Evolutionary conservation across 2,329 filamentous ascomycete species (phyloP).

Genomic region (Colletotrichum tropicicola): DNA sequence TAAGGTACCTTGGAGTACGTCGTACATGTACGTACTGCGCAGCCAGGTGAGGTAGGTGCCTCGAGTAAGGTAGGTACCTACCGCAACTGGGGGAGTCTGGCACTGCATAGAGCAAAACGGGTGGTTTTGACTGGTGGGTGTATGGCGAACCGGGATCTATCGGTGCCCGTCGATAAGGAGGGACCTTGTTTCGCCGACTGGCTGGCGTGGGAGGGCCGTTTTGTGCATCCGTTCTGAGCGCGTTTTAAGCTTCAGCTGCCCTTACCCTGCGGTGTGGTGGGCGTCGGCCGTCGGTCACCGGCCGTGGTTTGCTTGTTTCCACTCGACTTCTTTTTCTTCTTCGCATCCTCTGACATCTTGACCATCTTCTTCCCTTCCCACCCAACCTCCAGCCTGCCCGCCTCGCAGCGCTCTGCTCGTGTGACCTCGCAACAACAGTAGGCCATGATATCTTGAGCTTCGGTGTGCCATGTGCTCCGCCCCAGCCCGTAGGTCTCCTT

Average conservation of each 20-base stretch:
- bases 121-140: conserved; percentile 15
- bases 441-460: conserved; percentile 26
- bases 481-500: conserved; percentile 22
- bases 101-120: not conserved
- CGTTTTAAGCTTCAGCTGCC: conserved; percentile 28
- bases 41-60: too few species aligned
- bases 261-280: conserved; percentile 15
- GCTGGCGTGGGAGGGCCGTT: conserved; percentile 19
- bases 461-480: conserved; percentile 28
- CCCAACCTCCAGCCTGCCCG: not conserved
- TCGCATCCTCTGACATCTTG: not conserved
- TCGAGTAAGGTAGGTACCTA: not conserved
- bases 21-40: too few species aligned
- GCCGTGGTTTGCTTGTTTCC: not conserved
- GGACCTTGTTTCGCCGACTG: conserved; percentile 21
- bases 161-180: conserved; percentile 18
- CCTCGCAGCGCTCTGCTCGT: conserved; percentile 4
- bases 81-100: not conserved
- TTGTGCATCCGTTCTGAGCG: conserved; percentile 25
- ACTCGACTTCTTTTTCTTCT: conserved; percentile 2
- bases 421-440: conserved; percentile 17
- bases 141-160: conserved; percentile 17
- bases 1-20: too few species aligned
- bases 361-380: not conserved
- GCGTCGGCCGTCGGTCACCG: not conserved